Percentiles rank a stretch among this genome's conserved stretches.
Evolutionary conservation across 2,329 filamentous ascomycete species (phyloP).

Genomic region (Fusarium lateritium): DNA sequence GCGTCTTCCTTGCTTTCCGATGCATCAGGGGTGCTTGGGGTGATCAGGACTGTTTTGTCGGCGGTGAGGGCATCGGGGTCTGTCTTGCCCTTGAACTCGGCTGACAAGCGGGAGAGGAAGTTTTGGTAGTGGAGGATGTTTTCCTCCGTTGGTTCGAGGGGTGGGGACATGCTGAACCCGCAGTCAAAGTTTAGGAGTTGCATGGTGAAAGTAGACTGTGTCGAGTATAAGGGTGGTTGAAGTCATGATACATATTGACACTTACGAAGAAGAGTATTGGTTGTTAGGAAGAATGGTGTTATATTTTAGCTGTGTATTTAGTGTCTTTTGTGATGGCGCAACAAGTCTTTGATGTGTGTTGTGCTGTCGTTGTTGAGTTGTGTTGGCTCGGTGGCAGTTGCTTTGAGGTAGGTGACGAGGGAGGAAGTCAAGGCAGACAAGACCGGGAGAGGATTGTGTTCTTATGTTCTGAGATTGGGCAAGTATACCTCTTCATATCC

Average conservation of each 20-base stretch:
- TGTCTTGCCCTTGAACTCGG: background rate
- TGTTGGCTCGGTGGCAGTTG: too few species aligned
- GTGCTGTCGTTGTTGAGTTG: too few species aligned
- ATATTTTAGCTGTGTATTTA: too few species aligned
- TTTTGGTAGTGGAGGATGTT: background rate
- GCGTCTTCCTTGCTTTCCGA: background rate
- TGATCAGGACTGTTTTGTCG: background rate
- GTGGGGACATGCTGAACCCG: slow-evolving; percentile 12
- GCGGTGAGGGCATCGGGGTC: background rate
- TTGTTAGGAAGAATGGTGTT: too few species aligned
- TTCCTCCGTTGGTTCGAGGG: background rate
- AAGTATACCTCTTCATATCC: too few species aligned
- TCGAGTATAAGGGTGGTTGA: background rate
- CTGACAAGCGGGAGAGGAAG: background rate
- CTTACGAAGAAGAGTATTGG: background rate
- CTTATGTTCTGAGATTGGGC: too few species aligned
- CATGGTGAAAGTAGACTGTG: background rate
- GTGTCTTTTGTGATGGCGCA: too few species aligned
- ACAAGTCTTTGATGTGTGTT: too few species aligned
- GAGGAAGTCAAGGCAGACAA: too few species aligned
- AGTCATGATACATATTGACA: too few species aligned
- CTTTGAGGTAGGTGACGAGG: too few species aligned
- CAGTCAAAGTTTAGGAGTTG: background rate
- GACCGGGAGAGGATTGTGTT: too few species aligned
- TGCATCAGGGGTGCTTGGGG: background rate